phyloP scores from a whole-genome alignment of 169 alveolate species.

The Plasmodium vivax region DNA sequence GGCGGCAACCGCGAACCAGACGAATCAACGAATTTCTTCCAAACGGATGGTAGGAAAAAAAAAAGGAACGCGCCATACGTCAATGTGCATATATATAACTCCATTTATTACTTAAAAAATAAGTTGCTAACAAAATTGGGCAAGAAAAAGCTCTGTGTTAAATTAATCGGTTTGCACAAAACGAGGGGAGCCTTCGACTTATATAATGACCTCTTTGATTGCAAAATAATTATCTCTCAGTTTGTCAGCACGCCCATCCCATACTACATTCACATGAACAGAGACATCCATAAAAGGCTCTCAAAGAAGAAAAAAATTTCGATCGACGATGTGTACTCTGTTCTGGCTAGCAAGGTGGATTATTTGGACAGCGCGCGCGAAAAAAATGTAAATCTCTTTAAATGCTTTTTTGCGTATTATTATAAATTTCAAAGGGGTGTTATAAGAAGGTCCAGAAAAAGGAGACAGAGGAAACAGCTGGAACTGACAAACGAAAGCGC shows the following conservation, averaged over 20 bases:
- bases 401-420: slow-evolving; percentile 58
- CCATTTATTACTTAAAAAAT: slow-evolving; percentile 60
- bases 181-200: slow-evolving; percentile 9
- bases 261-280: slow-evolving; percentile 52
- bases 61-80: slow-evolving; percentile 3
- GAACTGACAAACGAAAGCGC: neutral
- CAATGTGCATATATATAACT: slow-evolving; percentile 61
- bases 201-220: slow-evolving; percentile 57
- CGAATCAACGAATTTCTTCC: neutral
- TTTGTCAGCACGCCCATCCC: slow-evolving; percentile 26
- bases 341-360: slow-evolving; percentile 25
- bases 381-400: slow-evolving; percentile 32
- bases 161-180: slow-evolving; percentile 55
- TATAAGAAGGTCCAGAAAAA: slow-evolving; percentile 5
- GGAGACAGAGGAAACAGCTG: neutral
- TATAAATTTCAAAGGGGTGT: slow-evolving; percentile 5
- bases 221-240: slow-evolving; percentile 16
- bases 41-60: neutral
- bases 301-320: slow-evolving; percentile 16
- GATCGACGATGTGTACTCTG: slow-evolving; percentile 13
- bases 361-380: neutral
- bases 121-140: slow-evolving; percentile 17
- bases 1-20: neutral
- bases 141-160: slow-evolving; percentile 29
- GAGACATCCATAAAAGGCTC: neutral